These are phyloP conservation scores for Trichoderma parareesei DNA, from an alignment of 495 filamentous ascomycete species.

Conservation along the genomic window DNA sequence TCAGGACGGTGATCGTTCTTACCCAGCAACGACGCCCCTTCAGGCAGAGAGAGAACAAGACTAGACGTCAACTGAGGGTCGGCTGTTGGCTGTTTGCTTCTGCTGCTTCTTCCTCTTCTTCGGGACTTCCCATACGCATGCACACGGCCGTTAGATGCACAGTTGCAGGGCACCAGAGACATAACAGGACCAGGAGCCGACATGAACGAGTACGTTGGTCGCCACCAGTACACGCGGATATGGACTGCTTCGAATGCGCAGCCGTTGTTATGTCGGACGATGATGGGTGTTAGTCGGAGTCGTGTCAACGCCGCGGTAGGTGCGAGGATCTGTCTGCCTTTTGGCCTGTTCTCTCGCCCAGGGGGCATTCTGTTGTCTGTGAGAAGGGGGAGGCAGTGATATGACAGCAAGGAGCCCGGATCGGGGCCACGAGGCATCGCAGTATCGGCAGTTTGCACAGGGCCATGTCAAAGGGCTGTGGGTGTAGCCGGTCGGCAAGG, in stretches of 20 bases:
- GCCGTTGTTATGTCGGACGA: neutral
- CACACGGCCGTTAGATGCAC: constrained; percentile 5
- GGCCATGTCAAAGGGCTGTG: neutral
- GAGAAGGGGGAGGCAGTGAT: constrained; percentile 7
- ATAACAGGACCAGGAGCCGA: constrained; percentile 2
- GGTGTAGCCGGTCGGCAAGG: constrained; percentile 4
- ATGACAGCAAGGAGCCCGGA: neutral
- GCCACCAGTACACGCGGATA: neutral
- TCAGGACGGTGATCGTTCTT: neutral
- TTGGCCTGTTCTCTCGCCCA: constrained; percentile 6
- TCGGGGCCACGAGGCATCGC: neutral
- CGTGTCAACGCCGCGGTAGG: constrained; percentile 2
- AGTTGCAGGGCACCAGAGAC: neutral
- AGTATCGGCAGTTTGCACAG: constrained; percentile 7
- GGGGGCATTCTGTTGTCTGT: neutral
- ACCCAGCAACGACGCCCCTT: neutral
- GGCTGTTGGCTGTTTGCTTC: constrained; percentile 7
- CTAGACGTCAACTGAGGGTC: constrained; percentile 5
- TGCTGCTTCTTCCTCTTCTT: constrained; percentile 3
- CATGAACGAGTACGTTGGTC: neutral
- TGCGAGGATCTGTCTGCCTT: constrained; percentile 7
- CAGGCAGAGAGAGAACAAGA: constrained; percentile 5
- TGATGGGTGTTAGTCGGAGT: neutral
- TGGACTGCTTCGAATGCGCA: neutral
- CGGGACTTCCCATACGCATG: constrained; percentile 5